These are phyloP conservation scores for Aspergillus puulaauensis DNA, from an alignment of 2,329 filamentous ascomycete genomes.

Conservation along the genomic window DNA sequence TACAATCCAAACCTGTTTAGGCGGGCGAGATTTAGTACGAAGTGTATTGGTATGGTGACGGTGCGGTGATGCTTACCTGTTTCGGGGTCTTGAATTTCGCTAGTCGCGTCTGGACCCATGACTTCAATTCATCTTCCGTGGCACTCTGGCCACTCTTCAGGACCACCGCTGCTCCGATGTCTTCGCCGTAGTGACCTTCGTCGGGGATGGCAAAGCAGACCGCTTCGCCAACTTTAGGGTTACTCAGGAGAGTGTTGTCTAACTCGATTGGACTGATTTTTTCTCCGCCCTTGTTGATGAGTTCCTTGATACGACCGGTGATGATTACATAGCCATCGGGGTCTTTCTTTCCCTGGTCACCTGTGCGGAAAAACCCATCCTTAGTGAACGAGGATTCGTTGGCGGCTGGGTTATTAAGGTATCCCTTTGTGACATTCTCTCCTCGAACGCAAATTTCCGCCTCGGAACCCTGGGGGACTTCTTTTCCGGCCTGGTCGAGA, in stretches of 20 bases:
- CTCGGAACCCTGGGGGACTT: constrained; percentile 67
- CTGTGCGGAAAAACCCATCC: constrained; percentile 81
- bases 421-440: constrained; percentile 80
- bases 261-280: constrained; percentile 88
- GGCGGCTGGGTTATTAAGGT: constrained; percentile 77
- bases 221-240: constrained; percentile 72
- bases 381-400: constrained; percentile 73
- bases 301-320: constrained; percentile 88
- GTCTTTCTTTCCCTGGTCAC: constrained; percentile 81
- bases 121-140: constrained; percentile 61
- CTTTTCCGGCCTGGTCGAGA: constrained; percentile 66
- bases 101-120: constrained; percentile 67
- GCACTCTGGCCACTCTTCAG: constrained; percentile 64
- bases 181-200: constrained; percentile 74
- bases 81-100: constrained; percentile 86
- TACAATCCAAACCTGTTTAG: constrained; percentile 70
- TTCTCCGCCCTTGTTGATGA: constrained; percentile 86
- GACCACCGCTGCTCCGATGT: constrained; percentile 75
- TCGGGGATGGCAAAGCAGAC: constrained; percentile 82
- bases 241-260: constrained; percentile 75
- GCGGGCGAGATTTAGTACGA: neutral
- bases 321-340: constrained; percentile 79
- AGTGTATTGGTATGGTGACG: neutral
- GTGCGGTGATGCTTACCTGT: constrained; percentile 54
- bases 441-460: constrained; percentile 82